Conservation (phyloP, 331 rosid genomes). For the Saraca asoca region DNA sequence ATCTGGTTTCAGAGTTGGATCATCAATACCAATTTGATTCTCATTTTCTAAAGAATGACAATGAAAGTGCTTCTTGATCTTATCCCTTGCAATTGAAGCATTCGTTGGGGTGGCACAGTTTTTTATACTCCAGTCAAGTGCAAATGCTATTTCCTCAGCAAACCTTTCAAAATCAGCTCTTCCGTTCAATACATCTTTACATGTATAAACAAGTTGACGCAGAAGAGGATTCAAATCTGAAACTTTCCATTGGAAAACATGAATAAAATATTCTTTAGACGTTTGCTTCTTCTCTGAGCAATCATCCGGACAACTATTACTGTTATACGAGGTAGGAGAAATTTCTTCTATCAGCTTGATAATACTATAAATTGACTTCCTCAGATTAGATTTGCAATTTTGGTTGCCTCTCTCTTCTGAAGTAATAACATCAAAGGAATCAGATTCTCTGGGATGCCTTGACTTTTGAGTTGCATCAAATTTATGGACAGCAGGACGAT, state of each 20-base stretch:
- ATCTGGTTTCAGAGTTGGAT: conserved; percentile 25
- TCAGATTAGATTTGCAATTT: conserved; percentile 40
- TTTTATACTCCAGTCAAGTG: conserved; percentile 83
- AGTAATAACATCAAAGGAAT: conserved; percentile 30
- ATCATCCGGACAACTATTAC: conserved; percentile 26
- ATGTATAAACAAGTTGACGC: conserved; percentile 64
- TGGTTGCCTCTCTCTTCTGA: conserved; percentile 34
- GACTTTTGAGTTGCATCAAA: conserved; percentile 34
- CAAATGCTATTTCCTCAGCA: conserved; percentile 54
- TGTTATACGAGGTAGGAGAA: conserved; percentile 6
- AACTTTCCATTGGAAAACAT: conserved; percentile 81
- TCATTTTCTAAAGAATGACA: conserved; percentile 59
- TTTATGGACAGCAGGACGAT: conserved; percentile 35
- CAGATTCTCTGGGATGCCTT: conserved; percentile 30
- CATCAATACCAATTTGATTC: conserved; percentile 45
- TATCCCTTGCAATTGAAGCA: conserved; percentile 81
- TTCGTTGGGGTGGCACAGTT: conserved; percentile 77
- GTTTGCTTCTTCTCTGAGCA: conserved; percentile 45
- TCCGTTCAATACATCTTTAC: conserved; percentile 67
- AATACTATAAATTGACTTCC: conserved; percentile 54
- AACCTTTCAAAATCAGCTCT: conserved; percentile 57
- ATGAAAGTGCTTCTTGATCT: conserved; percentile 70
- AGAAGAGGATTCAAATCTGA: conserved; percentile 67
- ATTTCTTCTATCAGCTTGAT: conserved; percentile 83
- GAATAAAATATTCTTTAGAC: conserved; percentile 64